Conservation (phyloP, 495 filamentous ascomycete genomes). For the Tuber aestivum region DNA sequence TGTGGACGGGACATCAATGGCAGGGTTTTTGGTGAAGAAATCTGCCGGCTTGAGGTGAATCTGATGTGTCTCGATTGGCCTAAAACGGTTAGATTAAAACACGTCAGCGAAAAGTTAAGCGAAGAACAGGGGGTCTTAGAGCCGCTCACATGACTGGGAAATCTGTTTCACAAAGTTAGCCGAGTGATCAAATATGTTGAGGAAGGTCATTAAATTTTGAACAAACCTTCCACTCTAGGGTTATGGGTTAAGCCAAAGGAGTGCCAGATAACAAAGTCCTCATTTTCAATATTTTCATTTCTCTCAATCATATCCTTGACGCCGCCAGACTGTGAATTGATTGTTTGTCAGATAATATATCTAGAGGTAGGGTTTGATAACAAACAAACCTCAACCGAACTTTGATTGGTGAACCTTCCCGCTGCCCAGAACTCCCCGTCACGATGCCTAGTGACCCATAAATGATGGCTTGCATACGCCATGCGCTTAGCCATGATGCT, state of each 20-base stretch:
- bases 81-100: conserved; percentile 5
- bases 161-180: conserved; percentile 43
- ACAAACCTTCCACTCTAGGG: conserved; percentile 50
- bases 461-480: conserved; percentile 43
- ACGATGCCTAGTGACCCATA: conserved; percentile 45
- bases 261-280: conserved; percentile 57
- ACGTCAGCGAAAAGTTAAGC: conserved; percentile 7
- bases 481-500: conserved; percentile 44
- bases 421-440: conserved; percentile 46
- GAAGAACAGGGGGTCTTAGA: conserved; percentile 12
- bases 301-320: conserved; percentile 45
- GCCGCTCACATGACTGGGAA: conserved; percentile 53
- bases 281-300: conserved; percentile 46
- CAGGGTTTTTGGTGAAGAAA: conserved; percentile 54
- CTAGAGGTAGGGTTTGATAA: not conserved
- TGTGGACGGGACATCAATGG: conserved; percentile 50
- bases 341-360: conserved; percentile 15
- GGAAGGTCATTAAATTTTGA: not conserved
- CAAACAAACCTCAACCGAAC: conserved; percentile 40
- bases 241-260: conserved; percentile 59
- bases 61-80: conserved; percentile 57
- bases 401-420: conserved; percentile 48
- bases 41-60: conserved; percentile 51
- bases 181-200: conserved; percentile 9
- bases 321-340: conserved; percentile 41